A percentile compares a stretch with the other conserved stretches of the same genome.
phyloP scores from a whole-genome alignment of 75 land plant species.

The Isoetes taiwanensis region DNA sequence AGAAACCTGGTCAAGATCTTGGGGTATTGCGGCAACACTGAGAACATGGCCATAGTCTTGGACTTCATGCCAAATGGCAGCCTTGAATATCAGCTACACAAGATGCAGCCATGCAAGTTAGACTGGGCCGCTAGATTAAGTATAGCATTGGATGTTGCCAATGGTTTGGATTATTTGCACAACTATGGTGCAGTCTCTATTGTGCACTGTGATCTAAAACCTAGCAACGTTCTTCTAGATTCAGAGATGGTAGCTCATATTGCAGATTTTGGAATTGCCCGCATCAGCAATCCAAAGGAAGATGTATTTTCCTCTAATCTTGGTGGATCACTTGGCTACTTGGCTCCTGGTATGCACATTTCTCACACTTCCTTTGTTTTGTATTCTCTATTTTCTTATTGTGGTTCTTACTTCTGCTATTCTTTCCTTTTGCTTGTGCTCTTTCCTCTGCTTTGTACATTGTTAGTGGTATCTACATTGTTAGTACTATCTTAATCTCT shows the following conservation, averaged over 20 bases:
- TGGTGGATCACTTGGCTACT: too few species aligned
- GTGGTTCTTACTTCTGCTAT: too few species aligned
- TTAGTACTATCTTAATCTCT: too few species aligned
- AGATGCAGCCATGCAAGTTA: background rate
- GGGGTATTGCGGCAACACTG: constrained; percentile 29
- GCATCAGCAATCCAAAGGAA: too few species aligned
- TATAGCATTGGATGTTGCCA: constrained; percentile 8
- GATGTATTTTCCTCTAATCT: too few species aligned
- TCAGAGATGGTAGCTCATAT: constrained; percentile 1
- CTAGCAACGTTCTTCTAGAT: constrained; percentile 12
- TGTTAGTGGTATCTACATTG: too few species aligned
- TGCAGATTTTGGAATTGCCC: constrained; percentile 13
- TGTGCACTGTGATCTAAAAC: constrained; percentile 14
- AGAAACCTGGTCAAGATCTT: constrained; percentile 44
- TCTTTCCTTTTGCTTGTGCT: too few species aligned
- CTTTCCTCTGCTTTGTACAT: too few species aligned
- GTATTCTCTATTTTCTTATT: too few species aligned
- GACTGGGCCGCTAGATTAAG: background rate
- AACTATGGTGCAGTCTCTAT: background rate
- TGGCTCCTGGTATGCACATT: too few species aligned
- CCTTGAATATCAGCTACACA: constrained; percentile 9
- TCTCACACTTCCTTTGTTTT: too few species aligned
- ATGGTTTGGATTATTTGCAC: constrained; percentile 11
- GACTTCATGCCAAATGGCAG: constrained; percentile 17
- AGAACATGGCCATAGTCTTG: constrained; percentile 7